These are phyloP conservation scores for Apostasia shenzhenica DNA, from an alignment of 106 monocot species.

Conservation along the genomic window DNA sequence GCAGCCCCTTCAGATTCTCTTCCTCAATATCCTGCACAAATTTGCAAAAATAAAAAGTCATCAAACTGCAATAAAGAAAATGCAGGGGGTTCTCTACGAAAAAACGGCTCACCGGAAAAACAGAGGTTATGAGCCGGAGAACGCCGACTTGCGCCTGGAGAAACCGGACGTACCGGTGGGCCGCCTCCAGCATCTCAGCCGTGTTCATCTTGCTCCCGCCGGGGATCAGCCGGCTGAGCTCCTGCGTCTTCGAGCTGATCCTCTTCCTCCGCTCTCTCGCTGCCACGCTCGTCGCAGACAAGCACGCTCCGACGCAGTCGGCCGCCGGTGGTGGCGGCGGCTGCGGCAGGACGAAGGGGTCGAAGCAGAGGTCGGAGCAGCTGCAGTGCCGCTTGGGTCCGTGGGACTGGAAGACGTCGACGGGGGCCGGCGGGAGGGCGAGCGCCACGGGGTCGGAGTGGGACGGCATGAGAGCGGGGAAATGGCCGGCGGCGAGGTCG, in stretches of 20 bases:
- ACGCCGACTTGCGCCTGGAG: constrained; percentile 63
- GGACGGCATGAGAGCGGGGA: not conserved
- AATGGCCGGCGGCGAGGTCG: not conserved
- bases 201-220: constrained; percentile 74
- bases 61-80: not conserved
- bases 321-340: not conserved
- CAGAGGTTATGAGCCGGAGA: constrained; percentile 9
- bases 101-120: not conserved
- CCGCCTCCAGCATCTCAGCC: constrained; percentile 63
- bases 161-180: constrained; percentile 51
- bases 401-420: constrained; percentile 5
- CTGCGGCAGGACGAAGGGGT: not conserved
- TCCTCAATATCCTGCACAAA: constrained; percentile 1
- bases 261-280: constrained; percentile 61
- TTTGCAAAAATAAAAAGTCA: not conserved
- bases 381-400: constrained; percentile 21
- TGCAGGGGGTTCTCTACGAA: not conserved
- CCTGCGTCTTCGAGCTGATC: constrained; percentile 75
- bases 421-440: constrained; percentile 6
- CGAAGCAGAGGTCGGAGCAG: constrained; percentile 4
- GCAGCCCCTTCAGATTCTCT: constrained; percentile 18
- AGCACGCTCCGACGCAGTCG: not conserved
- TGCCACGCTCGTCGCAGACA: constrained; percentile 45
- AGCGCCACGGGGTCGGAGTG: constrained; percentile 11
- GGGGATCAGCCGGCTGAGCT: constrained; percentile 49